Conservation (phyloP, 345 rosid species). For the Kernera saxatilis region DNA sequence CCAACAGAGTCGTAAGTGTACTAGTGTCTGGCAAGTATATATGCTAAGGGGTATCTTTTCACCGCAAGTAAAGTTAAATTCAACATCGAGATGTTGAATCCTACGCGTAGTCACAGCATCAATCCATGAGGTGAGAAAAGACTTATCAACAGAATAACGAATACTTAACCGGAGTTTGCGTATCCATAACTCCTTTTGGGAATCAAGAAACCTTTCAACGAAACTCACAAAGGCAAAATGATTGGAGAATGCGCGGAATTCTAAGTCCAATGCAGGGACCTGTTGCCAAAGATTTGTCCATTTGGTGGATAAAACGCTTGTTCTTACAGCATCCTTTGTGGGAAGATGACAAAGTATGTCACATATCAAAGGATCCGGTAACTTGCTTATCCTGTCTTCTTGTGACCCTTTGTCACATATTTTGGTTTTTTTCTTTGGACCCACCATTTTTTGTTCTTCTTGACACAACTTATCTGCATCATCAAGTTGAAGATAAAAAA, state of each 20-base stretch:
- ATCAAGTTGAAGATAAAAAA: background rate
- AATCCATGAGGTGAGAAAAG: background rate
- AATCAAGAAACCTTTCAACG: background rate
- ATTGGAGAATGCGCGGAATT: background rate
- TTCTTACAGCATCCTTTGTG: background rate
- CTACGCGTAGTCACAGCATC: background rate
- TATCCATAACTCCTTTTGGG: background rate
- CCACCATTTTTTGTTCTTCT: background rate
- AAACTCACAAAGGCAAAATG: background rate
- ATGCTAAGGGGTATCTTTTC: background rate
- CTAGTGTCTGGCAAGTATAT: background rate
- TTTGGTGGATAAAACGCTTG: background rate
- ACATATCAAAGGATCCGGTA: background rate
- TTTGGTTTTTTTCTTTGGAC: background rate
- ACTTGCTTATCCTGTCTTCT: background rate
- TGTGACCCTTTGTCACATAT: background rate
- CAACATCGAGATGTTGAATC: background rate
- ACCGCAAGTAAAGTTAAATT: background rate
- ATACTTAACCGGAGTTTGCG: background rate
- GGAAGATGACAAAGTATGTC: background rate
- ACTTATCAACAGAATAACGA: background rate
- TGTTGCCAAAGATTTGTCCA: background rate
- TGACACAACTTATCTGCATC: slow-evolving; percentile 15
- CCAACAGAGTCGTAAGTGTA: background rate
- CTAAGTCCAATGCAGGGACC: background rate